A percentile compares a stretch with the other conserved stretches of the same genome.
Conservation (phyloP, 805 yeast species). For the Barnettozyma salicaria region DNA sequence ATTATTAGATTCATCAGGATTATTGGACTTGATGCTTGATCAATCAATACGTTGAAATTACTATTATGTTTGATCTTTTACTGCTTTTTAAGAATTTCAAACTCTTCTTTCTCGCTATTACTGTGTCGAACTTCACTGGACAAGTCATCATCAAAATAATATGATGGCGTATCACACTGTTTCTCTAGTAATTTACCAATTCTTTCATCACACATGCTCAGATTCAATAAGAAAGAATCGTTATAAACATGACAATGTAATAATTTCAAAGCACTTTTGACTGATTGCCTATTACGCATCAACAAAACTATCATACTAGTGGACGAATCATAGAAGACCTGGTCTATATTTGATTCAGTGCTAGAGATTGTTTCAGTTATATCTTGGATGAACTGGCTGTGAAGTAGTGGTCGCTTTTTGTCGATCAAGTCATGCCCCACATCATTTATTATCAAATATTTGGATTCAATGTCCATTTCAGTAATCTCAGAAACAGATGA, state of each 20-base stretch:
- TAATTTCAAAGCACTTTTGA: background rate
- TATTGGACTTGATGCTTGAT: no score
- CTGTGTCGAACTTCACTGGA: no score
- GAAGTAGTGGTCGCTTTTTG: background rate
- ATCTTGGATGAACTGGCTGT: constrained; percentile 1
- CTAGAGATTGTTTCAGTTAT: background rate
- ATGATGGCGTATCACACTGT: no score
- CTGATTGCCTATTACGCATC: constrained; percentile 2
- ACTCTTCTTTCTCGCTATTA: no score
- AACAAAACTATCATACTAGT: background rate
- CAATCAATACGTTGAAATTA: no score
- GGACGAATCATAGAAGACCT: background rate
- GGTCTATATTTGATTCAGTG: background rate
- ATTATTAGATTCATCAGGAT: no score
- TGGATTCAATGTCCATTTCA: background rate
- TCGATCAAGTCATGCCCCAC: background rate
- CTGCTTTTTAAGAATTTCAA: no score
- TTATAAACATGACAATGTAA: constrained; percentile 11
- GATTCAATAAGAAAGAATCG: background rate
- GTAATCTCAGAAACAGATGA: background rate
- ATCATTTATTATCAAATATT: constrained; percentile 2
- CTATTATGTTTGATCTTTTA: no score
- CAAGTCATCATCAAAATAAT: no score
- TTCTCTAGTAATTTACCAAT: constrained; percentile 6
- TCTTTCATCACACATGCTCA: constrained; percentile 9